A percentile compares a stretch with the other conserved stretches of the same genome.
These are phyloP conservation scores for Papilionanthe hybrid DNA, from an alignment of 116 monocot species.

Conservation along the genomic window DNA sequence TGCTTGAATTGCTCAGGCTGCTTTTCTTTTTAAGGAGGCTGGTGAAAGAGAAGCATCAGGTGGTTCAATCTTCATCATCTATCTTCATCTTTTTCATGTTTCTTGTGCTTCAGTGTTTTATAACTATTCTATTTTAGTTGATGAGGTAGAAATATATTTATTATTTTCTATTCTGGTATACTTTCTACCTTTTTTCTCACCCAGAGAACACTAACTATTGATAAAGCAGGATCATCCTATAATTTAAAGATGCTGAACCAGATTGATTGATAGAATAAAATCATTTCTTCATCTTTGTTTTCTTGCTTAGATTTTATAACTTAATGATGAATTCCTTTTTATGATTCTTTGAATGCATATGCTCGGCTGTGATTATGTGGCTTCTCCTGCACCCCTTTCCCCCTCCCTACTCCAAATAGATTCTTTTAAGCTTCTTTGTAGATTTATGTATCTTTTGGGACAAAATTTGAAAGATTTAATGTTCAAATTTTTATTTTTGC, in stretches of 20 bases:
- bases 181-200: background rate
- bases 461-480: background rate
- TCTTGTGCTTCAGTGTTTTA: constrained; percentile 1
- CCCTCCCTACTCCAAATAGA: background rate
- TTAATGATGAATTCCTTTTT: background rate
- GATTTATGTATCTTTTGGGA: background rate
- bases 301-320: background rate
- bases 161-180: background rate
- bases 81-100: background rate
- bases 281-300: background rate
- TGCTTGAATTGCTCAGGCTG: constrained; percentile 57
- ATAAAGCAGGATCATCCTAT: background rate
- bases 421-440: background rate
- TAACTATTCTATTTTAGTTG: background rate
- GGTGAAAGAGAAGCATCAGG: constrained; percentile 63
- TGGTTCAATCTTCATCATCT: constrained; percentile 10
- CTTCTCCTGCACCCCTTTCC: background rate
- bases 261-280: background rate
- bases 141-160: background rate
- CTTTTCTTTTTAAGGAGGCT: constrained; percentile 89
- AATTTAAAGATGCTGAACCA: background rate
- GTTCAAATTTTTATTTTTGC: background rate
- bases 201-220: background rate
- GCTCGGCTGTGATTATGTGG: background rate
- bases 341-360: background rate